phyloP scores from a whole-genome alignment of 2,329 filamentous ascomycete species.

The Pezicula radicicola region DNA sequence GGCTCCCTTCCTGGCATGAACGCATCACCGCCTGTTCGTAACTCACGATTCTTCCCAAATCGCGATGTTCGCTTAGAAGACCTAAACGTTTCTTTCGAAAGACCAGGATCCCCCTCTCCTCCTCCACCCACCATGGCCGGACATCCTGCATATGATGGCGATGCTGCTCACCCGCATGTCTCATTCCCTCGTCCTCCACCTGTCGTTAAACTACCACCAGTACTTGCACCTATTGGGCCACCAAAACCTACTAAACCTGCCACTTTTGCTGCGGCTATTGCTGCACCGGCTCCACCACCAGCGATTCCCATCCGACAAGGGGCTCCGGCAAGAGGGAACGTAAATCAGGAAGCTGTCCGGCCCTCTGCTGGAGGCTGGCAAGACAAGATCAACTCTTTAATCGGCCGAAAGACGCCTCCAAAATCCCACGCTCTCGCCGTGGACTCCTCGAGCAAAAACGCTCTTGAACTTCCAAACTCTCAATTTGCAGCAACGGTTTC shows the following conservation, averaged over 20 bases:
- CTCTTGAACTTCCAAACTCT: conserved; percentile 54
- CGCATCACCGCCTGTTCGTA: conserved; percentile 42
- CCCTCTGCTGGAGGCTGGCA: conserved; percentile 60
- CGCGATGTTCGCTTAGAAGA: conserved; percentile 45
- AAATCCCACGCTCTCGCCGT: conserved; percentile 61
- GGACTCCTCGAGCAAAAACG: conserved; percentile 65
- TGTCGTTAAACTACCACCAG: conserved; percentile 70
- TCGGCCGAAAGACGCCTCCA: conserved; percentile 58
- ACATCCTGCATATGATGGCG: conserved; percentile 71
- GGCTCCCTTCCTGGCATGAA: conserved; percentile 13
- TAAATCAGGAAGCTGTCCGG: background rate
- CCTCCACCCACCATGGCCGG: conserved; percentile 68
- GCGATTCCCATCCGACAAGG: conserved; percentile 22
- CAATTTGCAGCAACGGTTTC: conserved; percentile 62
- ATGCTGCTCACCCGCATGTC: conserved; percentile 63
- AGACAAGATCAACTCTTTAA: conserved; percentile 76
- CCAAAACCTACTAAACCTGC: conserved; percentile 39
- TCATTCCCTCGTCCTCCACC: conserved; percentile 68
- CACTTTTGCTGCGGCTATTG: conserved; percentile 40
- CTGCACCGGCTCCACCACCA: conserved; percentile 25
- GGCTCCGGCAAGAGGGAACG: conserved; percentile 30
- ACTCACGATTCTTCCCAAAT: conserved; percentile 60
- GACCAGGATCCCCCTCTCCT: conserved; percentile 57
- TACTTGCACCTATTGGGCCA: conserved; percentile 37
- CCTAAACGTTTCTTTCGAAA: conserved; percentile 31